Evolutionary conservation across 441 rosid genomes (phyloP).

Genomic region (Eutrema salsugineum): DNA sequence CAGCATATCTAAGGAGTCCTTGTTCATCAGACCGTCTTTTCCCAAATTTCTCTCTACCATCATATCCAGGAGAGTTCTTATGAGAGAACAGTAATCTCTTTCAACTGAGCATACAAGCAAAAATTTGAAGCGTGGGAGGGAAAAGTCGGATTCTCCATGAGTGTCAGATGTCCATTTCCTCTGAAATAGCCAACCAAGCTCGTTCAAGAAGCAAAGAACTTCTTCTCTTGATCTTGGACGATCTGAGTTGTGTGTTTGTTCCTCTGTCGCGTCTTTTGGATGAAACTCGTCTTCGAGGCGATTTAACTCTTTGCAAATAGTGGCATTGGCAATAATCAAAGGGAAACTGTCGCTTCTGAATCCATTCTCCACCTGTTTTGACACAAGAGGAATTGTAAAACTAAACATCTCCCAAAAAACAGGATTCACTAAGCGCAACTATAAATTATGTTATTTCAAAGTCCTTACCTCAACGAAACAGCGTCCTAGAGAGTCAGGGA

Average conservation of each 20-base stretch:
- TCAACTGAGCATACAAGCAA: slow-evolving; percentile 69
- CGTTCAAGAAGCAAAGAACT: slow-evolving; percentile 68
- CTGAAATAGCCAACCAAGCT: slow-evolving; percentile 94
- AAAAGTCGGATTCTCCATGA: slow-evolving; percentile 38
- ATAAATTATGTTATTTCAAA: not conserved
- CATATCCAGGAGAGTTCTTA: slow-evolving; percentile 55
- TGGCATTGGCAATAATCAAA: slow-evolving; percentile 70
- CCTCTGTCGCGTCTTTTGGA: slow-evolving; percentile 40
- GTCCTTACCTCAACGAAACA: slow-evolving; percentile 74
- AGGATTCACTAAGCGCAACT: not conserved
- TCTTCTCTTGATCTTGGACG: slow-evolving; percentile 58
- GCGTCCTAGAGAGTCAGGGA: slow-evolving; percentile 48
- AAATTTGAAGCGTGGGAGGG: slow-evolving; percentile 64
- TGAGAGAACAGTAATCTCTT: slow-evolving; percentile 62
- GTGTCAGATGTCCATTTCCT: slow-evolving; percentile 34
- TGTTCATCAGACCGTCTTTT: slow-evolving; percentile 37
- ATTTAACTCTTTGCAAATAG: slow-evolving; percentile 76
- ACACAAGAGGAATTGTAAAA: slow-evolving; percentile 1
- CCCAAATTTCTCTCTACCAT: slow-evolving; percentile 53
- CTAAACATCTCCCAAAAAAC: slow-evolving; percentile 12
- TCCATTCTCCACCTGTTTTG: slow-evolving; percentile 76
- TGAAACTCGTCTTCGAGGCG: slow-evolving; percentile 64
- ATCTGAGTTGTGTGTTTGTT: slow-evolving; percentile 35
- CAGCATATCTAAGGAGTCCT: slow-evolving; percentile 48
- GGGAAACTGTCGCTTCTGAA: slow-evolving; percentile 84